Percentiles rank a stretch among this genome's conserved stretches.
phyloP scores from a whole-genome alignment of 2,329 filamentous ascomycete species.

The Penicillium sp. region DNA sequence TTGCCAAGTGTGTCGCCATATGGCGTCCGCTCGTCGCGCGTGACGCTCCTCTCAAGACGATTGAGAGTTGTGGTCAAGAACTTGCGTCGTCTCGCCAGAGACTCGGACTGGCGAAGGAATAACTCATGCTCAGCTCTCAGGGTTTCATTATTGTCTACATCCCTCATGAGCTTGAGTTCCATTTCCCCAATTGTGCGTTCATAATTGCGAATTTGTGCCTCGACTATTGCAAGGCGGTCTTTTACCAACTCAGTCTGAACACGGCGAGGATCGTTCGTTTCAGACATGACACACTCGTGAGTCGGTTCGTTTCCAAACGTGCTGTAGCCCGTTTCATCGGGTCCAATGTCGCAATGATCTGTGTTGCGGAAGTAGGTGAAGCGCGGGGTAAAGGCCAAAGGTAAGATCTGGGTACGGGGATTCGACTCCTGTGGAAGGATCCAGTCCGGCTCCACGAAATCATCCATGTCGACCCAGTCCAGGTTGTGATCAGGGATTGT shows the following conservation, averaged over 20 bases:
- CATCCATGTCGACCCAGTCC: conserved; percentile 99
- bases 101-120: conserved; percentile 57
- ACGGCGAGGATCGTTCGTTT: conserved; percentile 80
- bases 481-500: conserved; percentile 94
- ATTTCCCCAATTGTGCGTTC: conserved; percentile 70
- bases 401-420: conserved; percentile 90
- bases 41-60: conserved; percentile 55
- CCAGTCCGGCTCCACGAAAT: conserved; percentile 98
- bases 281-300: conserved; percentile 92
- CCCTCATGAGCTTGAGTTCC: conserved; percentile 61
- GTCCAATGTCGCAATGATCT: conserved; percentile 76
- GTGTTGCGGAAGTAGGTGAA: conserved; percentile 98
- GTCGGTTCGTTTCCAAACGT: conserved; percentile 91
- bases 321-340: conserved; percentile 75
- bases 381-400: conserved; percentile 86
- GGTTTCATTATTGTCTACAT: conserved; percentile 53
- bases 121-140: conserved; percentile 48
- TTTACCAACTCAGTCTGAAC: conserved; percentile 86
- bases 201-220: conserved; percentile 74
- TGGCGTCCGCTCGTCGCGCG: conserved; percentile 49
- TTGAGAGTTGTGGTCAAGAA: conserved; percentile 60
- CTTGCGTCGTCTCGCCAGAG: conserved; percentile 57
- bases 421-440: conserved; percentile 86
- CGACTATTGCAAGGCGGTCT: conserved; percentile 73
- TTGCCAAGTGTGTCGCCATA: conserved; percentile 42